phyloP scores from a whole-genome alignment of 352 stramenopile genomes.

The Globisporangium parvum region DNA sequence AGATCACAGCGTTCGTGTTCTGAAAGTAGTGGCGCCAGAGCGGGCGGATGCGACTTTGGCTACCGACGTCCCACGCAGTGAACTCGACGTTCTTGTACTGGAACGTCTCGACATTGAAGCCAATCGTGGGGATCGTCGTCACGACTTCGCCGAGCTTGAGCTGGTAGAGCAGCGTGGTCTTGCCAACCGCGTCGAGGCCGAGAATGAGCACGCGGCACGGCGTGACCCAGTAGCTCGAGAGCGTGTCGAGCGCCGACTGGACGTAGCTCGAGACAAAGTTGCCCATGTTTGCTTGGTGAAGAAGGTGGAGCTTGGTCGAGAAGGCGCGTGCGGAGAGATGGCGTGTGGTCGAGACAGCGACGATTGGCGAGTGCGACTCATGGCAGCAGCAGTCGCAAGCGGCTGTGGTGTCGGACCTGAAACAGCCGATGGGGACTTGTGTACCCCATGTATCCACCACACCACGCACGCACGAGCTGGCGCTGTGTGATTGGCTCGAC shows the following conservation, averaged over 20 bases:
- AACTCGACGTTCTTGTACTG: constrained; percentile 68
- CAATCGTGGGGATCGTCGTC: constrained; percentile 77
- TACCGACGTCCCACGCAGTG: constrained; percentile 81
- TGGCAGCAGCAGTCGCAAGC: background rate
- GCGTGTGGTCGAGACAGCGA: background rate
- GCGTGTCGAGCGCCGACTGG: constrained; percentile 22
- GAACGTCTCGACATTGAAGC: constrained; percentile 85
- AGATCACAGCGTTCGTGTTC: constrained; percentile 72
- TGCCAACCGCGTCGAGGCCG: constrained; percentile 93
- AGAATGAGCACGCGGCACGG: constrained; percentile 81
- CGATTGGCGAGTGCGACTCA: background rate
- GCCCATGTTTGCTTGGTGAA: constrained; percentile 24
- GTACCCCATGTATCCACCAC: background rate
- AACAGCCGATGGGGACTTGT: background rate
- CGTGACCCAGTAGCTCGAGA: constrained; percentile 23
- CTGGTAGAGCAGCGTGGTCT: constrained; percentile 95
- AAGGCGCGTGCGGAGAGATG: background rate
- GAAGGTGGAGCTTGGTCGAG: background rate
- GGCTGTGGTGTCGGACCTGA: background rate
- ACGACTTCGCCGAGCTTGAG: constrained; percentile 76
- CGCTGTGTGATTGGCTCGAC: background rate
- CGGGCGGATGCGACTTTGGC: constrained; percentile 28
- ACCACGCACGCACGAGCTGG: background rate
- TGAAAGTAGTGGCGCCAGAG: constrained; percentile 74
- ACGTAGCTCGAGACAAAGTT: constrained; percentile 36